Conservation (phyloP, 2,329 filamentous ascomycete genomes). For the Penicillium frequentans region DNA sequence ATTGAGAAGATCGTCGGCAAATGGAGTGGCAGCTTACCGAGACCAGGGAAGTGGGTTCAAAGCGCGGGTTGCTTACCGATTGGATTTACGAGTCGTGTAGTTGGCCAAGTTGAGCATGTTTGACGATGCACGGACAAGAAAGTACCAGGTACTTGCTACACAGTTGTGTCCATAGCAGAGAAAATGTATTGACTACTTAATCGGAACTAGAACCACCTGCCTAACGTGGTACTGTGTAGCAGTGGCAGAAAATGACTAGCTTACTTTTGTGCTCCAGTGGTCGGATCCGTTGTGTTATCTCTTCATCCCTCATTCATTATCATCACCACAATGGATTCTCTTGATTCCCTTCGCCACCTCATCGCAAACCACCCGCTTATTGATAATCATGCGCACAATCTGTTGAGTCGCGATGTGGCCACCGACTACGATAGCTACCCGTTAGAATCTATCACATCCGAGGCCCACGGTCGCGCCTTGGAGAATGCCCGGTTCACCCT, state of each 20-base stretch:
- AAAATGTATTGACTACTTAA: not conserved
- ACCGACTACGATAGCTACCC: conserved; percentile 41
- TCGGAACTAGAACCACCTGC: not conserved
- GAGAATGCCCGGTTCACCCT: conserved; percentile 62
- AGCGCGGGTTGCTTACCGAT: not conserved
- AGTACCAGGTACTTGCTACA: not conserved
- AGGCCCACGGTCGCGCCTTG: conserved; percentile 70
- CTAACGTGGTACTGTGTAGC: not conserved
- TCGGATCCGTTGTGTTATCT: not conserved
- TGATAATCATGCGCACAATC: conserved; percentile 51
- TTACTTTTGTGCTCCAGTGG: not conserved
- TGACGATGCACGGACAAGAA: conserved; percentile 9
- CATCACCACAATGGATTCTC: conserved; percentile 22
- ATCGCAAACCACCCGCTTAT: conserved; percentile 45
- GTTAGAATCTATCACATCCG: conserved; percentile 66
- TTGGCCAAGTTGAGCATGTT: conserved; percentile 19
- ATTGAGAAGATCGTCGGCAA: too few species aligned
- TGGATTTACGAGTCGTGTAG: conserved; percentile 17
- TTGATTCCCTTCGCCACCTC: conserved; percentile 35
- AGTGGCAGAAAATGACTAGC: not conserved
- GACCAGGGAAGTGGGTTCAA: not conserved
- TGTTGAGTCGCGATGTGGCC: conserved; percentile 36
- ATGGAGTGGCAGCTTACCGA: not conserved
- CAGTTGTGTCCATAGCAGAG: not conserved
- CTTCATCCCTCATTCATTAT: not conserved